phyloP scores from a whole-genome alignment of 2,329 filamentous ascomycete genomes.

The Macrophomina pseudophaseolina region DNA sequence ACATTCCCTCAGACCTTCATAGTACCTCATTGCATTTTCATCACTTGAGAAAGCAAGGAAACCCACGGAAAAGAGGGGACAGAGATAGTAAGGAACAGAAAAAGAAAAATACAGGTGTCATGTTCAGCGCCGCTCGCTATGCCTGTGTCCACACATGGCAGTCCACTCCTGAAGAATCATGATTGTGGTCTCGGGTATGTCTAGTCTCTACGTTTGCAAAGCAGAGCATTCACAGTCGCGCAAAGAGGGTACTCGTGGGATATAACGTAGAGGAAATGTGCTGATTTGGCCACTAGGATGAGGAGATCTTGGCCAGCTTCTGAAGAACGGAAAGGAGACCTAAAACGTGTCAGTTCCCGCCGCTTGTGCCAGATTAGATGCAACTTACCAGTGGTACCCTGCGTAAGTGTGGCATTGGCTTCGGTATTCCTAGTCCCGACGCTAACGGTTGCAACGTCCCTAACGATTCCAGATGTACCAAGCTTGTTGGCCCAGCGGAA shows the following conservation, averaged over 20 bases:
- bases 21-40: no score
- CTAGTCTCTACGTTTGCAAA: constrained; percentile 11
- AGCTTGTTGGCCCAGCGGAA: constrained; percentile 93
- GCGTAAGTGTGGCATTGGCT: constrained; percentile 81
- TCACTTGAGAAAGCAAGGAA: no score
- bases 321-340: constrained; percentile 60
- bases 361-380: constrained; percentile 22
- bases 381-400: constrained; percentile 84
- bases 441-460: constrained; percentile 80
- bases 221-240: constrained; percentile 6
- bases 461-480: constrained; percentile 53
- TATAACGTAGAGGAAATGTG: neutral
- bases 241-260: constrained; percentile 23
- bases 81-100: neutral
- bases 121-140: constrained; percentile 6
- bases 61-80: no score
- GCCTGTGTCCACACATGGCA: neutral
- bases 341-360: constrained; percentile 32
- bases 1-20: no score
- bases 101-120: neutral
- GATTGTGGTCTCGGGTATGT: constrained; percentile 1
- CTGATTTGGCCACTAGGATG: constrained; percentile 6
- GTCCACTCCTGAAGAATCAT: neutral
- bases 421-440: constrained; percentile 87
- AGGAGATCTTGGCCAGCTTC: constrained; percentile 48